Evolutionary conservation across 164 flowering plant genomes (phyloP).

Genomic region (Berberis thunbergii): DNA sequence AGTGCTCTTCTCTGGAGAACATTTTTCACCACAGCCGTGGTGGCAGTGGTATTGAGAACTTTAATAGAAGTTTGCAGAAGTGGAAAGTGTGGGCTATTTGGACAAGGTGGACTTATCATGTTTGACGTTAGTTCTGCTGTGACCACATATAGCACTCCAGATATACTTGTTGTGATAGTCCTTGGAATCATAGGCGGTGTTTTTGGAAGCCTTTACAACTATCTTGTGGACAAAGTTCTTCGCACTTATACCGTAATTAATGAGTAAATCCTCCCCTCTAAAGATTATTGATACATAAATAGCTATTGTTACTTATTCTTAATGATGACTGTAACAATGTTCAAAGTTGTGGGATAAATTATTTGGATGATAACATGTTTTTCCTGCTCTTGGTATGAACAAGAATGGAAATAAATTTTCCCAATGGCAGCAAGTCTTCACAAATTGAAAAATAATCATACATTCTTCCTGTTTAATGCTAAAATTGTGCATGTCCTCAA

Average conservation of each 20-base stretch:
- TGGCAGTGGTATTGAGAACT: slow-evolving; percentile 65
- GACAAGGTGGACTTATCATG: slow-evolving; percentile 91
- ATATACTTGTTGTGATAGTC: slow-evolving; percentile 54
- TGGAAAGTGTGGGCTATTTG: slow-evolving; percentile 84
- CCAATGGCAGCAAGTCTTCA: too few relatives aligned
- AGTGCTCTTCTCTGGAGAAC: slow-evolving; percentile 98
- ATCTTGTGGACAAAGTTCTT: slow-evolving; percentile 69
- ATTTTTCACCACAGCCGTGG: slow-evolving; percentile 88
- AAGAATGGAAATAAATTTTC: too few relatives aligned
- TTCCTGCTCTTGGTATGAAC: too few relatives aligned
- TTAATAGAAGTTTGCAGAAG: slow-evolving; percentile 56
- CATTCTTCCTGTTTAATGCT: too few relatives aligned
- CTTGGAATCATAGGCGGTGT: slow-evolving; percentile 82
- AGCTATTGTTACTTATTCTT: too few relatives aligned
- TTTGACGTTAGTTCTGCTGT: slow-evolving; percentile 58
- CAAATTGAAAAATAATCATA: too few relatives aligned
- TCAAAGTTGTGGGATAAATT: too few relatives aligned
- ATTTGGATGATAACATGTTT: too few relatives aligned
- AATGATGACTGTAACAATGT: too few relatives aligned
- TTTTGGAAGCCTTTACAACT: slow-evolving; percentile 83
- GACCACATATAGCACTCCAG: slow-evolving; percentile 35
- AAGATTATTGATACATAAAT: neutral
- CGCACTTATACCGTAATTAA: slow-evolving; percentile 73
- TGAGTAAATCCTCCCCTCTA: slow-evolving; percentile 39
- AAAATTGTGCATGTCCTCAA: too few relatives aligned